Conservation (phyloP, 2,329 filamentous ascomycete species). For the Triangularia setosa region DNA sequence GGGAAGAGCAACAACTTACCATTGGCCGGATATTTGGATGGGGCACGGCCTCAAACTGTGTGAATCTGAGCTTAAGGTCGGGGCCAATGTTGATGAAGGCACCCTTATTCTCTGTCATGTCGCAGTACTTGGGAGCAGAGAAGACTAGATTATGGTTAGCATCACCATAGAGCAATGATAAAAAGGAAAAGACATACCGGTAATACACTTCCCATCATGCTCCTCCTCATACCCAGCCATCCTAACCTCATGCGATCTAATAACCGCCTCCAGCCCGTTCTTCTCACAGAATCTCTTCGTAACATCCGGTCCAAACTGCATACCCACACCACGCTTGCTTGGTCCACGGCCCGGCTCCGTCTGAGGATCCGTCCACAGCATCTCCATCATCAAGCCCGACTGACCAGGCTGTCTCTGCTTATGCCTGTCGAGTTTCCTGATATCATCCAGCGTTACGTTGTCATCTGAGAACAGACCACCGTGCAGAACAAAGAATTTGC, state of each 20-base stretch:
- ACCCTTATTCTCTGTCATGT: slow-evolving; percentile 95
- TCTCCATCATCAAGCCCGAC: slow-evolving; percentile 98
- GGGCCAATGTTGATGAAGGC: slow-evolving; percentile 96
- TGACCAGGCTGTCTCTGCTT: slow-evolving; percentile 90
- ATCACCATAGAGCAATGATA: slow-evolving; percentile 18
- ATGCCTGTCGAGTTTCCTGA: slow-evolving; percentile 87
- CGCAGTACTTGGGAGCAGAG: slow-evolving; percentile 95
- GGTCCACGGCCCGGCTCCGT: slow-evolving; percentile 79
- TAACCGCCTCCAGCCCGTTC: slow-evolving; percentile 91
- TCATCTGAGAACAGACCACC: slow-evolving; percentile 96
- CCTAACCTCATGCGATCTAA: slow-evolving; percentile 93
- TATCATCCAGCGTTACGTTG: slow-evolving; percentile 85
- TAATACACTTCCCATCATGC: slow-evolving; percentile 93
- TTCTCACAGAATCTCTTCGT: slow-evolving; percentile 96
- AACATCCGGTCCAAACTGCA: slow-evolving; percentile 95
- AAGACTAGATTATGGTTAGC: slow-evolving; percentile 60
- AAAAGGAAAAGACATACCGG: slow-evolving; percentile 51
- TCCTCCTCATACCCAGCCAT: slow-evolving; percentile 99
- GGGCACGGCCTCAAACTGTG: slow-evolving; percentile 93
- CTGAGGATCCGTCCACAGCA: slow-evolving; percentile 99
- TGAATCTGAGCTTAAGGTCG: slow-evolving; percentile 85
- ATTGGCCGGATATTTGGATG: slow-evolving; percentile 96
- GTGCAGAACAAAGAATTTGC: slow-evolving; percentile 88
- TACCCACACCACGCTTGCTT: slow-evolving; percentile 92
- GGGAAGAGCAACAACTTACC: slow-evolving; percentile 42